Conservation (phyloP, 192 early-diverging fungal genomes). For the Backusella luteola region DNA sequence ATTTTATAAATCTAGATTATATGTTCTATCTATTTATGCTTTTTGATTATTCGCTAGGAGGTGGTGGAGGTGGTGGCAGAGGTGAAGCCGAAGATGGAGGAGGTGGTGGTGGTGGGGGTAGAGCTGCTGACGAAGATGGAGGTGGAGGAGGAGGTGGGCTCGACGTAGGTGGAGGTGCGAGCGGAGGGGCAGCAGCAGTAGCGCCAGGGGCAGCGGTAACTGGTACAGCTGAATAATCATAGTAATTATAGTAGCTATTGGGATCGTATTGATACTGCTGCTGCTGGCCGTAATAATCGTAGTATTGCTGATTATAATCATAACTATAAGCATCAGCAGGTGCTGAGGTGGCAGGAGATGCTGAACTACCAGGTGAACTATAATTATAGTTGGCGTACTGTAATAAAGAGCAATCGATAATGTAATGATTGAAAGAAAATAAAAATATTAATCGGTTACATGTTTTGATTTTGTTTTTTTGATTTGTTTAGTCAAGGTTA, state of each 20-base stretch:
- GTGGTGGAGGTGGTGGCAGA: too few species aligned
- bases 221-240: constrained; percentile 6
- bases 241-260: constrained; percentile 20
- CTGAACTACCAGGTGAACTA: background rate
- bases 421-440: background rate
- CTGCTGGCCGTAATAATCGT: constrained; percentile 29
- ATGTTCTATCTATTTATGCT: background rate
- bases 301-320: constrained; percentile 30
- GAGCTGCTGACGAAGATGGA: background rate
- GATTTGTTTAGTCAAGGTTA: background rate
- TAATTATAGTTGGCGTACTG: background rate
- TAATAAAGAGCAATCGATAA: background rate
- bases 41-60: background rate
- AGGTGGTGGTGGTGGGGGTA: constrained; percentile 17
- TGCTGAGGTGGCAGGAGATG: constrained; percentile 5
- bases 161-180: background rate
- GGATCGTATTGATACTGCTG: constrained; percentile 22
- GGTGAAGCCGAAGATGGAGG: background rate
- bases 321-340: constrained; percentile 6
- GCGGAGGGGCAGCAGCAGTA: constrained; percentile 11
- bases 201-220: background rate
- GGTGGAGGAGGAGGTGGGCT: constrained; percentile 3
- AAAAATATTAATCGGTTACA: background rate
- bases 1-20: background rate
- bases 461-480: background rate